These are phyloP conservation scores for Durusdinium trenchii DNA, from an alignment of 73 alveolate genomes.

Conservation along the genomic window DNA sequence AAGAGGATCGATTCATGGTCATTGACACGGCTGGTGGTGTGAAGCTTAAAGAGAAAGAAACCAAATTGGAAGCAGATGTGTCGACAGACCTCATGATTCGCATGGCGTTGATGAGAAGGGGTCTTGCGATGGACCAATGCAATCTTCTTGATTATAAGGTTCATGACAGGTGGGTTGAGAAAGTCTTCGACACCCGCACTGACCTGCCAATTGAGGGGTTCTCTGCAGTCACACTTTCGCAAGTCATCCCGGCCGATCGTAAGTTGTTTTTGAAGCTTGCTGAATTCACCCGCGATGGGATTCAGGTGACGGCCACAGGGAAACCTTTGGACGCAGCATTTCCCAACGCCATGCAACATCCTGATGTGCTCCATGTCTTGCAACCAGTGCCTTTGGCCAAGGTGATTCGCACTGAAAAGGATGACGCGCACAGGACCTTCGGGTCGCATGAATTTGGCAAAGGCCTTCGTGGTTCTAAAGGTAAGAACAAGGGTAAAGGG, in stretches of 20 bases:
- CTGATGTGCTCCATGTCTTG: not conserved
- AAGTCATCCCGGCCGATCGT: not conserved
- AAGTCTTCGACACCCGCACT: not conserved
- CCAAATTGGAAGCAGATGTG: not conserved
- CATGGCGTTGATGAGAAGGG: not conserved
- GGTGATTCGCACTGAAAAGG: not conserved
- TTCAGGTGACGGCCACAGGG: not conserved
- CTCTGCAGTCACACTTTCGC: not conserved
- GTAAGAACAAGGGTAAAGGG: not conserved
- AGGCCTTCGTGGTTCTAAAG: not conserved
- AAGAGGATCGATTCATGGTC: not conserved
- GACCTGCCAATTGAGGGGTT: not conserved
- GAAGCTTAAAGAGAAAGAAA: not conserved
- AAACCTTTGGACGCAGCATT: not conserved
- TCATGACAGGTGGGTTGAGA: not conserved
- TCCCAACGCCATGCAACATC: not conserved
- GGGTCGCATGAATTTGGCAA: not conserved
- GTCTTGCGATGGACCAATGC: not conserved
- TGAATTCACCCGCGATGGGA: not conserved
- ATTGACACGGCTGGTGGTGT: not conserved
- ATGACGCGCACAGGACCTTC: not conserved
- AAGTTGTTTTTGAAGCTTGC: conserved; percentile 13
- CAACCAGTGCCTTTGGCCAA: not conserved
- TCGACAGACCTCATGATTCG: not conserved
- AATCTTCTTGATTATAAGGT: not conserved